These are phyloP conservation scores for Evernia prunastri DNA, from an alignment of 495 filamentous ascomycete genomes.

Conservation along the genomic window DNA sequence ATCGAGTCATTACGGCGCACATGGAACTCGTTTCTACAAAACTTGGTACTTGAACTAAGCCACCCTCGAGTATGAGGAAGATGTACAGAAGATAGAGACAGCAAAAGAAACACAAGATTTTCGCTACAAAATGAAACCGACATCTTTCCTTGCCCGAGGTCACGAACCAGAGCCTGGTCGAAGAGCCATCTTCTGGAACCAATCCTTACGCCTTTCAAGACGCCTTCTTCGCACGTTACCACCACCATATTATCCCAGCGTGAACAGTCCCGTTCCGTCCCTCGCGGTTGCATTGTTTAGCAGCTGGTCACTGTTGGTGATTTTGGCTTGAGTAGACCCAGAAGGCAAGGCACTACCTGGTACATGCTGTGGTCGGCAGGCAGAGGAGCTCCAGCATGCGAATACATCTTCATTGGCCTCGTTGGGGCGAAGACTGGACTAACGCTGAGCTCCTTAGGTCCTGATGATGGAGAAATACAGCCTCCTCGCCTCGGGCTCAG, in stretches of 20 bases:
- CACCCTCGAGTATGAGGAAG: neutral
- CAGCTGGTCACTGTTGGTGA: neutral
- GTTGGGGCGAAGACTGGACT: neutral
- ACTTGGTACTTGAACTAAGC: too few relatives aligned
- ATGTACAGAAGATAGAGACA: neutral
- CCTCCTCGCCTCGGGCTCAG: slow-evolving; percentile 17
- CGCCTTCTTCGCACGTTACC: neutral
- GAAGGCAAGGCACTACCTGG: neutral
- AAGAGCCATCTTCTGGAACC: neutral
- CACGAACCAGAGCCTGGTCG: neutral
- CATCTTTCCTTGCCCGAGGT: neutral
- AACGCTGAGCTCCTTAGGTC: slow-evolving; percentile 6
- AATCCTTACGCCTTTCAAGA: neutral
- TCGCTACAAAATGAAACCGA: neutral
- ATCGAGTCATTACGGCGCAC: too few relatives aligned
- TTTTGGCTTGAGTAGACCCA: neutral
- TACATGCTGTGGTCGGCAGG: neutral
- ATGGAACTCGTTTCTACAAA: too few relatives aligned
- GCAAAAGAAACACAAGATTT: neutral
- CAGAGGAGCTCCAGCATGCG: neutral
- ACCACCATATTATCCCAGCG: neutral
- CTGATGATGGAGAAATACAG: slow-evolving; percentile 22
- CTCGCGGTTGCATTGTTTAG: neutral
- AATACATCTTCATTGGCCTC: neutral
- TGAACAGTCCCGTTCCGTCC: neutral